phyloP scores from a whole-genome alignment of 139 green algal genomes.

The Micromonas commoda region DNA sequence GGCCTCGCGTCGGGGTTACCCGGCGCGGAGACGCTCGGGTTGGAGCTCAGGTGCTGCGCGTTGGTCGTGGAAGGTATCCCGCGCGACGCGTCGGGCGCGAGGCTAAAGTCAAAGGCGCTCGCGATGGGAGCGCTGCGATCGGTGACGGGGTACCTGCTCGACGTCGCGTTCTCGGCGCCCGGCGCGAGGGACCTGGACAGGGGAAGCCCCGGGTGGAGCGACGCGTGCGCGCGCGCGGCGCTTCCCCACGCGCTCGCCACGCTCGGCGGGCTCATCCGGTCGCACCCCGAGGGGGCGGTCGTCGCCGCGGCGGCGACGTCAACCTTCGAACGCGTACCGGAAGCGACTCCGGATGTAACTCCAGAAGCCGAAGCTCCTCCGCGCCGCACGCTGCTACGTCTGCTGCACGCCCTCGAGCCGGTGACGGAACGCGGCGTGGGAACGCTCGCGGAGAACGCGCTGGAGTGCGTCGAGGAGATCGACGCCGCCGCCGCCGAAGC shows the following conservation, averaged over 20 bases:
- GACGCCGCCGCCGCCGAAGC: slow-evolving; percentile 37
- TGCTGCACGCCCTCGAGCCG: slow-evolving; percentile 55
- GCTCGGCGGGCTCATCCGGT: not conserved
- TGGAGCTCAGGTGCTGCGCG: slow-evolving; percentile 41
- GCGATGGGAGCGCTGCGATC: slow-evolving; percentile 33
- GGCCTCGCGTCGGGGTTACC: slow-evolving; percentile 23
- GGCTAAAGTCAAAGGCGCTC: slow-evolving; percentile 43
- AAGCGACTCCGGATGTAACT: too few relatives aligned
- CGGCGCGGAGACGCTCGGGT: slow-evolving; percentile 29
- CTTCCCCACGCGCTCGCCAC: slow-evolving; percentile 29
- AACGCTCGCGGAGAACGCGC: slow-evolving; percentile 43
- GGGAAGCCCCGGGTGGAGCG: slow-evolving; percentile 29
- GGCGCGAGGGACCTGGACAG: slow-evolving; percentile 13
- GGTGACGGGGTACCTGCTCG: slow-evolving; percentile 40
- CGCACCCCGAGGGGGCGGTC: not conserved
- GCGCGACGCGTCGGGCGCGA: not conserved
- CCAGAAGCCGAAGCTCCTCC: slow-evolving; percentile 18
- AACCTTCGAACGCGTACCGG: too few relatives aligned
- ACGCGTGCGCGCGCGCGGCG: slow-evolving; percentile 37
- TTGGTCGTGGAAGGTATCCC: slow-evolving; percentile 33
- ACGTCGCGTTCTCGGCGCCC: slow-evolving; percentile 31
- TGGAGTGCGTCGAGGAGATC: slow-evolving; percentile 49
- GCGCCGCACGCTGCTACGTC: slow-evolving; percentile 37
- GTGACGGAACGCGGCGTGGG: slow-evolving; percentile 40
- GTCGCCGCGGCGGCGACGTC: not conserved